Base-by-base conservation (phyloP, 2,329 filamentous ascomycete genomes). In the Fusarium sp. region DNA sequence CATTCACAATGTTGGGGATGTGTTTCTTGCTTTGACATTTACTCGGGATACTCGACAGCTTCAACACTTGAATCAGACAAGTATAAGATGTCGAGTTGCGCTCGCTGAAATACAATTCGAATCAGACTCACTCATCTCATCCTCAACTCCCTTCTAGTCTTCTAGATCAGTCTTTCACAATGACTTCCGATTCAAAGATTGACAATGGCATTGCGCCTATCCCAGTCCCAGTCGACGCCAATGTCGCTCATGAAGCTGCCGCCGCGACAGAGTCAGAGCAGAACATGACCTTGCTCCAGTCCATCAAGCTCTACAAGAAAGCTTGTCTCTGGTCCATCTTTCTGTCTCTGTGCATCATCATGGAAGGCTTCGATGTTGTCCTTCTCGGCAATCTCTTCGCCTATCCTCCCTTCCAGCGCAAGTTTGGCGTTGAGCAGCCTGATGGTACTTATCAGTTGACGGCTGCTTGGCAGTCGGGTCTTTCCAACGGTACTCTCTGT, bases 401-500 rank as follows among this genome's bases (percentile, higher is more conserved):
- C 17, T 81, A 80, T 65, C 78, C 69, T 1, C 78, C 70, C 19
- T 83, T 78, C 60, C 75, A 76, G 40, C 74, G 65, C 58, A 79
- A 75, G 51, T 85, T 81, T 55, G 82, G 82, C 10, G 62, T 70
- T 0, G 51, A 68, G 8, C 70, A 75, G 14, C 62, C 73, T 1
- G 70, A 82, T 26, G 81, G 78, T 1, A 74, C 66, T 1, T 84
- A 84, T 59, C 75, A 85, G 58, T 73, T 87, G 46, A 80, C 81
- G 1, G 81, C 82, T 3, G 75, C 80, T 1, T 87, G 85, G 85
- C 85, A 86, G 70, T 79, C 83, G 4, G 83, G 80, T 8, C 74
- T 87, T 5, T 79, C 78, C 40, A 85, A 85, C 43, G 84, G 80
- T 11, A 78, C 81, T 0, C 76, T 81, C 7, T 79, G 79, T 4